Percentiles rank a stretch among this genome's conserved stretches.
Conservation (phyloP, 1,284 basidiomycete genomes). For the Vanrija sp. region DNA sequence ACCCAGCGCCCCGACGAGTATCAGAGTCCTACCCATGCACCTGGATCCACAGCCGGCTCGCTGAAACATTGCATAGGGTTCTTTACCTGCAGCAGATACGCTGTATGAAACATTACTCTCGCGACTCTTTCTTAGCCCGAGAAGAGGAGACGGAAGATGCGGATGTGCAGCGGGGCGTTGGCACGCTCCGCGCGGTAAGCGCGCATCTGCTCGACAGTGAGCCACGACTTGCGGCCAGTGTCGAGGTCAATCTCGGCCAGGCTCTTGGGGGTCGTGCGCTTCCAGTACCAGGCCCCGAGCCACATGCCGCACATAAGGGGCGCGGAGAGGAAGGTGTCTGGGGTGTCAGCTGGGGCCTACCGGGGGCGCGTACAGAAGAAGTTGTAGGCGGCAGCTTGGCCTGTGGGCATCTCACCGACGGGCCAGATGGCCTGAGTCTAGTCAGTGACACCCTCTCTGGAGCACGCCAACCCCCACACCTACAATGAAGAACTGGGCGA, state of each 20-base stretch:
- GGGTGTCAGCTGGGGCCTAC: constrained; percentile 33
- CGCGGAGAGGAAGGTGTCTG: constrained; percentile 44
- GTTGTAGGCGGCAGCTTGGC: constrained; percentile 36
- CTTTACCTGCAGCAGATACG: too few relatives aligned
- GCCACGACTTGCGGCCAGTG: constrained; percentile 51
- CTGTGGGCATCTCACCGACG: constrained; percentile 12
- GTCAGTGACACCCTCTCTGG: too few relatives aligned
- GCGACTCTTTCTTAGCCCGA: constrained; percentile 1
- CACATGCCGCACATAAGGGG: constrained; percentile 46
- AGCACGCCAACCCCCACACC: background rate
- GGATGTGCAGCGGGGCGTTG: constrained; percentile 31
- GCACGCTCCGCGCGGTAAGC: constrained; percentile 29
- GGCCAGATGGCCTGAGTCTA: constrained; percentile 46
- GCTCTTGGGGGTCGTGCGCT: constrained; percentile 38
- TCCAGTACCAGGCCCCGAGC: constrained; percentile 41
- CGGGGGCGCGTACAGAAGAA: constrained; percentile 40
- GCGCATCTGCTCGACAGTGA: constrained; percentile 48
- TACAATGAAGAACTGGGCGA: constrained; percentile 46
- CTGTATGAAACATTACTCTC: too few relatives aligned
- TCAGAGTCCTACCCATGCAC: too few relatives aligned
- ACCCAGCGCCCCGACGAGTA: too few relatives aligned
- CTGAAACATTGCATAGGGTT: too few relatives aligned
- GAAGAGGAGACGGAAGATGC: constrained; percentile 45
- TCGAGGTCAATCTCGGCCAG: constrained; percentile 50
- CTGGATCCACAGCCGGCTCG: too few relatives aligned